Evolutionary conservation across 169 alveolate species (phyloP).

Genomic region (Cystoisospora suis): DNA sequence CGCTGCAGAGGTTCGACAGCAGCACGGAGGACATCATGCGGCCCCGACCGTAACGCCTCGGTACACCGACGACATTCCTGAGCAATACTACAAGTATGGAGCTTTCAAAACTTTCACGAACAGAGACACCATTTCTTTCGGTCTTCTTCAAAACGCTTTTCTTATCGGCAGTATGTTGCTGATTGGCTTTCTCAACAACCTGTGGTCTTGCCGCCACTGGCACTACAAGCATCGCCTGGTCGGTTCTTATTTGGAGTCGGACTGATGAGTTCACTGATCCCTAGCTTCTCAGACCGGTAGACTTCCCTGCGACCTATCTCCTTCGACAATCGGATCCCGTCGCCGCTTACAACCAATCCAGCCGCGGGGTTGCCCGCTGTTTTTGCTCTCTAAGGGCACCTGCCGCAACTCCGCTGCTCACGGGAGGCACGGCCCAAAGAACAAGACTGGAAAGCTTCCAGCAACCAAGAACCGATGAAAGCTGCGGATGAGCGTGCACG

Average conservation of each 20-base stretch:
- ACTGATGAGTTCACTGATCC: no score
- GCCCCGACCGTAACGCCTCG: background rate
- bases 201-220: slow-evolving; percentile 36
- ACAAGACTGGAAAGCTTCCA: no score
- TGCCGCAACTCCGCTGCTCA: no score
- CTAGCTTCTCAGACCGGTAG: no score
- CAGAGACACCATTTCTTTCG: background rate
- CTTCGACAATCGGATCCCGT: no score
- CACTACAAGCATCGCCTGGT: slow-evolving; percentile 34
- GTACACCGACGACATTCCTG: slow-evolving; percentile 34
- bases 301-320: no score
- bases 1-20: background rate
- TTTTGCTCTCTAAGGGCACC: no score
- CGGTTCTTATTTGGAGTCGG: slow-evolving; percentile 32
- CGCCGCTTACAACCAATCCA: no score
- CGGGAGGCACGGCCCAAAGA: no score
- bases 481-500: no score
- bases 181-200: background rate
- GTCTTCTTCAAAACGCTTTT: background rate
- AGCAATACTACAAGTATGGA: slow-evolving; percentile 7
- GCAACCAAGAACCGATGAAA: no score
- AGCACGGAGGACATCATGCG: background rate
- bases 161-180: background rate
- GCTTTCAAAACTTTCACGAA: background rate
- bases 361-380: no score